Evolutionary conservation across 2,329 filamentous ascomycete genomes (phyloP), one percentile per base, ranked within the genome.

Genomic region (Dichotomopilus funicola): DNA sequence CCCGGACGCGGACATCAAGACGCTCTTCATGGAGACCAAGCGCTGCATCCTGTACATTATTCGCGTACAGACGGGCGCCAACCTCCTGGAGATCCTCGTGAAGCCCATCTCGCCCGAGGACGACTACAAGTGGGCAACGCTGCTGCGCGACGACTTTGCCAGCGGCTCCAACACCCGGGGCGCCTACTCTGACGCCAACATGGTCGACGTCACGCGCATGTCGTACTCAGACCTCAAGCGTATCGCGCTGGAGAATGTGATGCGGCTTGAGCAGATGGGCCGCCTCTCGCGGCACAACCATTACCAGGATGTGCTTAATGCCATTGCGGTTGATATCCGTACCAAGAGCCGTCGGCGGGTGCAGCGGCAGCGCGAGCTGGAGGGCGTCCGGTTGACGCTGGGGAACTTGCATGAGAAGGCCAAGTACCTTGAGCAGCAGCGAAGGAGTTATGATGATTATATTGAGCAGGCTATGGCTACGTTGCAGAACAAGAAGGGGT

Each of bases 381-480:
- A 99, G 64, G 86, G 87, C 45, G 89, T 92, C 27, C 81, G 87
- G 34, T 76, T 87, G 56, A 94, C 89, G 1, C 77, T 94, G 12
- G 72, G 78, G 44, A 89, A 91, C 61, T 74, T 95, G 59, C 85
- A 89, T 70, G 84, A 91, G 64, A 94, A 99, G 74, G 91, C 92
- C 40, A 82, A 85, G 62, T 99, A 95, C 72, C 81, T 99, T 8
- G 94, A 99, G 68, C 88, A 91, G 64, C 94, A 99, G 73, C 83
- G 95, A 58, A 96, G 96, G 78, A 94, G 87, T 62, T 99, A 99
- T 74, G 96, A 99, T 69, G 91, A 99, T 74, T 99, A 99, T 73
- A 96, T 99, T 67, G 95, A 99, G 74, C 91, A 96, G 71, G 92
- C 94, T 49, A 96, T 99, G 89, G 81, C 91, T 58, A 99, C 95